A percentile compares a stretch with the other conserved stretches of the same genome.
Conservation (phyloP, 768 basidiomycete species). For the Serendipita vermifera region DNA sequence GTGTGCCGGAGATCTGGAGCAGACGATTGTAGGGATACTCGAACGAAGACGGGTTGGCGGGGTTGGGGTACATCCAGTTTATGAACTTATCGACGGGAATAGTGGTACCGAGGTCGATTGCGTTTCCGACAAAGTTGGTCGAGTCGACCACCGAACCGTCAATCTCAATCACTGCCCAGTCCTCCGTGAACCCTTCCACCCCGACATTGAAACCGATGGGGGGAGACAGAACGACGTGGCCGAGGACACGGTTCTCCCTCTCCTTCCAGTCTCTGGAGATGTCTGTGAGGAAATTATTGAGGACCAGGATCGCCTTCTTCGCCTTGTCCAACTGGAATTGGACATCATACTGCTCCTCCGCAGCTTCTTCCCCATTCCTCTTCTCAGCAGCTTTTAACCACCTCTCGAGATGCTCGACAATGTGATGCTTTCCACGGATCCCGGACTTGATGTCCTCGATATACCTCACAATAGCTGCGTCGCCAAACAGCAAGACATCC, state of each 20-base stretch:
- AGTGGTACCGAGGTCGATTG: conserved; percentile 17
- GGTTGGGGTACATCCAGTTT: conserved; percentile 15
- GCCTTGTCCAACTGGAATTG: background rate
- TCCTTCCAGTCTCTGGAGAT: conserved; percentile 11
- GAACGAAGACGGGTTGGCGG: conserved; percentile 16
- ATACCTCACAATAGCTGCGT: conserved; percentile 15
- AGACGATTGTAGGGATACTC: conserved; percentile 25
- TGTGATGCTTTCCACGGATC: background rate
- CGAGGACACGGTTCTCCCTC: conserved; percentile 6
- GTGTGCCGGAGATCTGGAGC: conserved; percentile 22
- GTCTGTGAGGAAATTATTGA: conserved; percentile 14
- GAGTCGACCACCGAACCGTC: conserved; percentile 17
- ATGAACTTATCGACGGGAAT: conserved; percentile 13
- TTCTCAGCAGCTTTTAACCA: background rate
- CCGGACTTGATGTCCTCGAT: conserved; percentile 6
- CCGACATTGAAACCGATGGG: background rate
- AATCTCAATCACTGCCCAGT: conserved; percentile 21
- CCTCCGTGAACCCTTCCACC: conserved; percentile 11
- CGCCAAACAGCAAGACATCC: conserved; percentile 22
- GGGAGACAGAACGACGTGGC: conserved; percentile 5
- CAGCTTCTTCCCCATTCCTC: background rate
- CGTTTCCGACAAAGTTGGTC: conserved; percentile 19
- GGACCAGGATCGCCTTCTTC: background rate
- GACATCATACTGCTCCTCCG: background rate
- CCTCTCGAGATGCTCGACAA: background rate